A percentile compares a stretch with the other conserved stretches of the same genome.
Conservation (phyloP, 1,139 yeast genomes). For the Spathaspora sp. region DNA sequence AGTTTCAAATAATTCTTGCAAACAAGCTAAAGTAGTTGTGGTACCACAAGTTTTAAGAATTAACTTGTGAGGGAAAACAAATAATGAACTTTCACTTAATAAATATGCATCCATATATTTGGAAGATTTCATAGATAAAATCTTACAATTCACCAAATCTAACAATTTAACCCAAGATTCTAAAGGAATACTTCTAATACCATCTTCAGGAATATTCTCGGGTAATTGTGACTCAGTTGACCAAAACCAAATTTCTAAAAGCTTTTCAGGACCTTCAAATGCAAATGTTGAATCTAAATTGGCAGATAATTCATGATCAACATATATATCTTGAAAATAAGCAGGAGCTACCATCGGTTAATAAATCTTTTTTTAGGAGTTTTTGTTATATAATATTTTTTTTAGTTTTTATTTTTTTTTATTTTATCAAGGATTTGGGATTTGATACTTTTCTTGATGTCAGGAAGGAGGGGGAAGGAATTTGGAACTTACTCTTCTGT, state of each 20-base stretch:
- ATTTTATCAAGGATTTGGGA: slow-evolving; percentile 6
- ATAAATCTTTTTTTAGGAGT: slow-evolving; percentile 1
- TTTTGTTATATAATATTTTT: slow-evolving; percentile 7
- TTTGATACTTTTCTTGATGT: not conserved
- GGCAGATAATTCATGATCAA: slow-evolving; percentile 78
- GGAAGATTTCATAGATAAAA: slow-evolving; percentile 75
- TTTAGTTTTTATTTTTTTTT: slow-evolving; percentile 15
- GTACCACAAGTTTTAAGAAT: slow-evolving; percentile 96
- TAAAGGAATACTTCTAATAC: slow-evolving; percentile 67
- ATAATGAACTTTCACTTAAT: slow-evolving; percentile 85
- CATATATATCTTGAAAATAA: slow-evolving; percentile 48
- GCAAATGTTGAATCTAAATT: slow-evolving; percentile 85
- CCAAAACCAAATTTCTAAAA: slow-evolving; percentile 87
- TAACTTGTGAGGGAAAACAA: slow-evolving; percentile 83
- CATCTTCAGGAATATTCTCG: slow-evolving; percentile 30
- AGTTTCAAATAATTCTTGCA: slow-evolving; percentile 60
- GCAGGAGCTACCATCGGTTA: slow-evolving; percentile 46
- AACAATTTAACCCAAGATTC: slow-evolving; percentile 69
- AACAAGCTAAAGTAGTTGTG: slow-evolving; percentile 82
- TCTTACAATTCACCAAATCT: slow-evolving; percentile 84
- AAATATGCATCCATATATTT: slow-evolving; percentile 76
- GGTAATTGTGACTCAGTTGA: slow-evolving; percentile 37
- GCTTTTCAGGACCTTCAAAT: slow-evolving; percentile 96
- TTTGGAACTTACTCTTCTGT: slow-evolving; percentile 46
- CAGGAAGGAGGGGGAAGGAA: too few species aligned